Evolutionary conservation across 306 rosid species (phyloP).

Genomic region (Neltuma alba): DNA sequence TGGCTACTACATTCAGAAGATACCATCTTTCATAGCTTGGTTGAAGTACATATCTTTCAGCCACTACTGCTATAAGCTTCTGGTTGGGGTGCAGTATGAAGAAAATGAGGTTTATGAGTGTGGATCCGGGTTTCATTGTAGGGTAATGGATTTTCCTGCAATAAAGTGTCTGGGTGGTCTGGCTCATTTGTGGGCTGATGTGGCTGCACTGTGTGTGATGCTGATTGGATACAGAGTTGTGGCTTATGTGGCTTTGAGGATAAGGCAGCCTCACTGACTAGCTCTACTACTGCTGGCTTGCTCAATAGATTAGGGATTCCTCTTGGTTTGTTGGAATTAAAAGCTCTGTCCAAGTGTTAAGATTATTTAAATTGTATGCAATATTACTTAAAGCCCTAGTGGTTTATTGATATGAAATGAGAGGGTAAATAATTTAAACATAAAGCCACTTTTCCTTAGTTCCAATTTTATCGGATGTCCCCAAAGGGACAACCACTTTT

Average conservation of each 20-base stretch:
- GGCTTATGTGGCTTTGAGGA: slow-evolving; percentile 77
- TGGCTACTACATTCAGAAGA: slow-evolving; percentile 84
- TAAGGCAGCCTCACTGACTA: slow-evolving; percentile 63
- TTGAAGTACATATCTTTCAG: slow-evolving; percentile 80
- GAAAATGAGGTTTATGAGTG: slow-evolving; percentile 64
- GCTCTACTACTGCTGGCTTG: slow-evolving; percentile 1
- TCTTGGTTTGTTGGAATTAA: slow-evolving; percentile 18
- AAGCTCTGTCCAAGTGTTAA: slow-evolving; percentile 24
- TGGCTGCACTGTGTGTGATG: slow-evolving; percentile 76
- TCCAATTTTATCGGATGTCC: no score
- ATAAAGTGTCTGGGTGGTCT: slow-evolving; percentile 60
- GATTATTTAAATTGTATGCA: slow-evolving; percentile 38
- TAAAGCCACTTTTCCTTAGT: slow-evolving; percentile 13
- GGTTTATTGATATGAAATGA: slow-evolving; percentile 40
- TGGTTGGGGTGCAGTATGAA: slow-evolving; percentile 75
- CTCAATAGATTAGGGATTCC: slow-evolving; percentile 20
- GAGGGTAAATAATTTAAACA: slow-evolving; percentile 16
- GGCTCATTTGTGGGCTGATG: slow-evolving; percentile 67
- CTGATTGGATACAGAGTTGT: slow-evolving; percentile 72
- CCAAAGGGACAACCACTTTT: no score
- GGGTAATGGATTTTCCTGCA: slow-evolving; percentile 66
- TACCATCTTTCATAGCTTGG: slow-evolving; percentile 87
- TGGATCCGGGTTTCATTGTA: slow-evolving; percentile 53
- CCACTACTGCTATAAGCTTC: slow-evolving; percentile 77
- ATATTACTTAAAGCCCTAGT: slow-evolving; percentile 22